A percentile compares a stretch with the other conserved stretches of the same genome.
Evolutionary conservation across 768 basidiomycete species (phyloP).

Genomic region (Boletus vermiculosoides): DNA sequence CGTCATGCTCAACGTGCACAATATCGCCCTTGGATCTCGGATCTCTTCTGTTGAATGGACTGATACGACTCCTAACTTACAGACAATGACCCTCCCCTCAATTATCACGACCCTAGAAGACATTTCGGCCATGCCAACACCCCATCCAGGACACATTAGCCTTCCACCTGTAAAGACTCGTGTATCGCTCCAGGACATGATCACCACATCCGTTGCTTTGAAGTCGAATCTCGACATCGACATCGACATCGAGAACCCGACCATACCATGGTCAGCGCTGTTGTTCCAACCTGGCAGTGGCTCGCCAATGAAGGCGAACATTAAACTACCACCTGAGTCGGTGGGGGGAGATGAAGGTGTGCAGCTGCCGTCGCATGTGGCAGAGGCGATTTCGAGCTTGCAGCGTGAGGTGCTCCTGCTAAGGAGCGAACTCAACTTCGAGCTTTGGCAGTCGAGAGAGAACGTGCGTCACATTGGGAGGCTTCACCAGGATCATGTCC

Average conservation of each 20-base stretch:
- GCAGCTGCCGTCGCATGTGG: slow-evolving; percentile 47
- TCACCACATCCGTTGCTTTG: slow-evolving; percentile 66
- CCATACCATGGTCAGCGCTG: slow-evolving; percentile 48
- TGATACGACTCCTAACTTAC: slow-evolving; percentile 3
- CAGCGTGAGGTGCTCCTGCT: slow-evolving; percentile 76
- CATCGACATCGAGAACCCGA: slow-evolving; percentile 55
- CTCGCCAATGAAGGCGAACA: slow-evolving; percentile 25
- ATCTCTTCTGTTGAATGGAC: neutral
- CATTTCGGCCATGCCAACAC: slow-evolving; percentile 25
- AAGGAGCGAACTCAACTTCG: slow-evolving; percentile 81
- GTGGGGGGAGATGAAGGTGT: slow-evolving; percentile 6
- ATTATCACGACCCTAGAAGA: slow-evolving; percentile 21
- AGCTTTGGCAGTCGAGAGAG: slow-evolving; percentile 79
- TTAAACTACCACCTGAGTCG: slow-evolving; percentile 21
- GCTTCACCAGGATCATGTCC: slow-evolving; percentile 69
- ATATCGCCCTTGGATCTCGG: slow-evolving; percentile 50
- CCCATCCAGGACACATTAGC: slow-evolving; percentile 36
- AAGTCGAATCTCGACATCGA: slow-evolving; percentile 70
- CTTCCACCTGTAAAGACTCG: slow-evolving; percentile 31
- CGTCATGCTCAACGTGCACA: slow-evolving; percentile 62
- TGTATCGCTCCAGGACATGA: slow-evolving; percentile 76
- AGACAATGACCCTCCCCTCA: slow-evolving; percentile 2
- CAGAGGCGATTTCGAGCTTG: slow-evolving; percentile 64
- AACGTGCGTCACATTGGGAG: slow-evolving; percentile 82
- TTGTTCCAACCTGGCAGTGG: slow-evolving; percentile 40